phyloP scores from a whole-genome alignment of 2,329 filamentous ascomycete species.

The Penicillium sp. region DNA sequence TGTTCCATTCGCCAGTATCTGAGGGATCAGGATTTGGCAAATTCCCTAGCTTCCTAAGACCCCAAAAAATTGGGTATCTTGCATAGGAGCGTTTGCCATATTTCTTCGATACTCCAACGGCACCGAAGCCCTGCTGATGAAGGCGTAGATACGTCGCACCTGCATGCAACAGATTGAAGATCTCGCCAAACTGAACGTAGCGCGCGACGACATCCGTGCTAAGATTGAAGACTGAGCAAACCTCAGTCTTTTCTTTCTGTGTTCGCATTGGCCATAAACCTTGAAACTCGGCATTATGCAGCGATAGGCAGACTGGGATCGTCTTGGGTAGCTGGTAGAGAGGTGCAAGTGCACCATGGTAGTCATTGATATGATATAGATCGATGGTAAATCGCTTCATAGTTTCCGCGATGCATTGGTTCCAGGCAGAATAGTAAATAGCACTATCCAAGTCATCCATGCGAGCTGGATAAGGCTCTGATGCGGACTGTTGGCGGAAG shows the following conservation, averaged over 20 bases:
- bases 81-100: conserved; percentile 63
- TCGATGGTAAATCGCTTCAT: conserved; percentile 59
- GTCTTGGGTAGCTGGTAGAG: conserved; percentile 60
- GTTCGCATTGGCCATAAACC: conserved; percentile 64
- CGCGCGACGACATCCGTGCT: conserved; percentile 52
- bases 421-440: conserved; percentile 66
- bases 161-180: conserved; percentile 65
- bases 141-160: conserved; percentile 61
- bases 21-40: conserved; percentile 62
- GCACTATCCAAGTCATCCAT: conserved; percentile 67
- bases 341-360: conserved; percentile 59
- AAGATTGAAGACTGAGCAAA: conserved; percentile 61
- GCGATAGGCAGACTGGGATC: conserved; percentile 58
- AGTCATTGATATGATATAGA: conserved; percentile 64
- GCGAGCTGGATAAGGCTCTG: conserved; percentile 60
- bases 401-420: conserved; percentile 61
- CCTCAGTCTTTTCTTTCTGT: conserved; percentile 56
- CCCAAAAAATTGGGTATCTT: conserved; percentile 66
- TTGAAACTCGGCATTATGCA: conserved; percentile 66
- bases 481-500: conserved; percentile 59
- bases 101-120: conserved; percentile 63
- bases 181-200: conserved; percentile 63
- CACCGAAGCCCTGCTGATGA: conserved; percentile 63
- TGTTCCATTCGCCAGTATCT: conserved; percentile 58
- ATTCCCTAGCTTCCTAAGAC: conserved; percentile 57